Base-by-base conservation (phyloP, 2,329 filamentous ascomycete genomes). In the Colletotrichum caudatum region DNA sequence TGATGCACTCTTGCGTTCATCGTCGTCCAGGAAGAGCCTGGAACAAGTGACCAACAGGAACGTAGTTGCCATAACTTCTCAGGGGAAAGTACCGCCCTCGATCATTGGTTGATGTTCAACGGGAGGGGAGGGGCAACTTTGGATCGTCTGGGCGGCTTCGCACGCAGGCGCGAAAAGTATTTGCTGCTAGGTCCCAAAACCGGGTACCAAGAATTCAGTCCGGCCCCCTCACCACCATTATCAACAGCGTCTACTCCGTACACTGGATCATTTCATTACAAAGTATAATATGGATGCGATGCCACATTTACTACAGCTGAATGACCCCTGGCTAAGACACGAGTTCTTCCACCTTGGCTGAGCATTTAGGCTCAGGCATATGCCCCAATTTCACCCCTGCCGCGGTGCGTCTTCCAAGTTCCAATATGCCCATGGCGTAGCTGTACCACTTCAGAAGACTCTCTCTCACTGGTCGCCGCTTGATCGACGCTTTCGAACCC, bases 81-180 rank as follows among this genome's bases (percentile, higher is more conserved):
- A 69, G 61, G 39, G 48, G 54, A 69, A 64, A 64, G 65, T 41
- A 26, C 23, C 39, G n/a, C 23, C 51, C 16, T 37, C 26, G 33
- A 23, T 44, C 26, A 68, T 69, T 69, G 69, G 69, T 20, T 41
- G 29, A 16, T 9, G 23, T 48, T 56, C n/a, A 33, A 44, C 26
- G 54, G 56, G 41, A 39, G 35, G 29, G 59, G 44, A 39, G 9
- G 39, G 59, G 44, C 58, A 64, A 69, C 64, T 65, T 72, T 39
- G 58, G 58, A 72, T 72, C 69, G 69, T 60, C 69, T 59, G 56
- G 59, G 54, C 53, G 58, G 51, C 50, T 59, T 71, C 69, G 58
- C 59, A 70, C 69, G 44, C 44, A 48, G 35, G 58, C n/a, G 41
- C 58, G 50, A 61, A 53, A 53, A 63, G 56, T 59, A 56, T 68